Evolutionary conservation across 1,139 yeast genomes (phyloP), one percentile per base, ranked within the genome.

Genomic region (Entelexis paramagnoliae): DNA sequence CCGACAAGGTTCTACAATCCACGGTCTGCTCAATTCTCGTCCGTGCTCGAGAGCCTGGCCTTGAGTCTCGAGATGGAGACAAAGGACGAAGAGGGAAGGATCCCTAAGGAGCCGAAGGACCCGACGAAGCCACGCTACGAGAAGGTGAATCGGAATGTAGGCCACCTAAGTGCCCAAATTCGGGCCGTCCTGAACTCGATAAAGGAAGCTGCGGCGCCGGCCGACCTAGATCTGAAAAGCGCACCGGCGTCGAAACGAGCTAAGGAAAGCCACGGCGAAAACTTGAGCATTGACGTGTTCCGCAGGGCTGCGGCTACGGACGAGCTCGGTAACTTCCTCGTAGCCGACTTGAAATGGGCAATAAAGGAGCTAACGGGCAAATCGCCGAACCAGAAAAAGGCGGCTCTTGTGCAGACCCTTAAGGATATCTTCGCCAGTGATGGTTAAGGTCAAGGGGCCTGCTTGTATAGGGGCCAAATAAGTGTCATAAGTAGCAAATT

Each of bases 121-220:
- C 33, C 48, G 8, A 51, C 56, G 4, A 14, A 22, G 24, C 56
- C 56, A 2, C 50, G 56, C 6, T 53, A 53, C 36, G 50, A 34
- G 20, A 45, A 46, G 14, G 51, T 53, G 17, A 33, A 17, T n/a
- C 40, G 47, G 24, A 44, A 44, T 34, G 47, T 34, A 4, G 47
- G 47, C 32, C 22, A 44, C 17, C 16, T 44, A 2, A 33, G 40
- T 4, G 28, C 16, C 1, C 28, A 20, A 2, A 32, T 42, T 2
- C 6, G 29, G 10, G 28, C 4, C 9, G 13, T 22, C 5, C 36
- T 42, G 11, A 30, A 20, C 14, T 3, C 26, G 7, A 30, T 42
- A 2, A 20, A 35, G 9, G 24, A 29, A 3, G 14, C 42, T 7
- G 32, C 42, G 4, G 42, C 3, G 26, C 45, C 14, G 13, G n/a